phyloP scores from a whole-genome alignment of 176 grass and related monocot species.

The Juncus effusus region DNA sequence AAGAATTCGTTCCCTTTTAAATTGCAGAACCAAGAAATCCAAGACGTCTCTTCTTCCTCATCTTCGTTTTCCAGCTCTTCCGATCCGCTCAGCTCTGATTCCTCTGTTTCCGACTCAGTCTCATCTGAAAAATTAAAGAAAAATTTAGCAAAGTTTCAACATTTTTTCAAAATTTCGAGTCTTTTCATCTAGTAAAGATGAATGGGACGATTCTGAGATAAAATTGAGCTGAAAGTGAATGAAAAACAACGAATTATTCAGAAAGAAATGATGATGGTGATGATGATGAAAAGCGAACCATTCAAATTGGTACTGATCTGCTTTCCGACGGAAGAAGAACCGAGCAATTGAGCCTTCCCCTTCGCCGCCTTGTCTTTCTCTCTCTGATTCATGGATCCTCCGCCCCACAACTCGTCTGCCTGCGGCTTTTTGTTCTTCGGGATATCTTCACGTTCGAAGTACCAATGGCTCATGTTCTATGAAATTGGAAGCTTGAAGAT shows the following conservation, averaged over 20 bases:
- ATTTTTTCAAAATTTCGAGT: background rate
- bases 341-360: constrained; percentile 3
- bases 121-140: constrained; percentile 19
- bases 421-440: constrained; percentile 12
- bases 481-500: background rate
- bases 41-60: constrained; percentile 76
- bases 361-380: constrained; percentile 16
- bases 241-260: background rate
- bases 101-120: constrained; percentile 71
- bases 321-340: constrained; percentile 18
- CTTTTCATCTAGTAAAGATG: background rate
- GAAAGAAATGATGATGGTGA: background rate
- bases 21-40: constrained; percentile 91
- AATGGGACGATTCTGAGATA: background rate
- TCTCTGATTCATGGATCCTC: background rate
- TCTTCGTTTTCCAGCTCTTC: constrained; percentile 48
- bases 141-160: constrained; percentile 14
- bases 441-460: constrained; percentile 1
- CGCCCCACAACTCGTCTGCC: constrained; percentile 17
- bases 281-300: constrained; percentile 7
- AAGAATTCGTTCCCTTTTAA: constrained; percentile 78
- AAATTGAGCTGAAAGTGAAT: constrained; percentile 6
- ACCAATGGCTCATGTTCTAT: constrained; percentile 14
- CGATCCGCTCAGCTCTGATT: constrained; percentile 71
- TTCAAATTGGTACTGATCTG: constrained; percentile 10